phyloP scores from a whole-genome alignment of 345 rosid genomes.

The Erodium maritimum region DNA sequence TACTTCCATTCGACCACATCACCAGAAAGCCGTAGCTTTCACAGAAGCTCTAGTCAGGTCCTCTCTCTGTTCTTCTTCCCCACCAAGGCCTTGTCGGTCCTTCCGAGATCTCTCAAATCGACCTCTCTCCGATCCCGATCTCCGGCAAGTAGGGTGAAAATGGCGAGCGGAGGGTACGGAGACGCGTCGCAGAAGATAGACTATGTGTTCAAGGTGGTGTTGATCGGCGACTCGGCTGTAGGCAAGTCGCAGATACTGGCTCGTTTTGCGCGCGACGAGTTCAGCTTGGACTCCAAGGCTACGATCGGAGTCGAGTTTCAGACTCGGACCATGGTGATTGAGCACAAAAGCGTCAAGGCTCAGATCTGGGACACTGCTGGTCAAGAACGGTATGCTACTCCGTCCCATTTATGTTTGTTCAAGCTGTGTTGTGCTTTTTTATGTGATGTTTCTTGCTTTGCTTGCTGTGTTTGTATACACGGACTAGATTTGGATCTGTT shows the following conservation, averaged over 20 bases:
- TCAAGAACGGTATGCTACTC: slow-evolving; percentile 21
- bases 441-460: no score
- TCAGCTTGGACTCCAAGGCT: slow-evolving; percentile 35
- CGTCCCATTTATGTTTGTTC: background rate
- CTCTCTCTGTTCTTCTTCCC: background rate
- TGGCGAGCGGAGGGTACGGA: slow-evolving; percentile 22
- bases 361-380: slow-evolving; percentile 38
- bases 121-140: background rate
- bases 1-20: background rate
- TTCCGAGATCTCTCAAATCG: background rate
- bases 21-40: background rate
- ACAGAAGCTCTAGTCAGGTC: background rate
- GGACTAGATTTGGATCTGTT: no score
- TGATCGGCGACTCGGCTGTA: slow-evolving; percentile 31
- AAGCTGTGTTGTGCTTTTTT: no score
- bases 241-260: slow-evolving; percentile 36
- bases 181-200: slow-evolving; percentile 34
- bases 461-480: no score
- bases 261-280: slow-evolving; percentile 33
- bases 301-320: slow-evolving; percentile 36
- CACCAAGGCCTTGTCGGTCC: no score
- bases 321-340: slow-evolving; percentile 22
- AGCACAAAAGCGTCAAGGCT: slow-evolving; percentile 31
- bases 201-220: slow-evolving; percentile 37
- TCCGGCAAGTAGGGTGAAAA: background rate